Base-by-base conservation (phyloP, 495 filamentous ascomycete genomes). In the Penicillium atrosanguineum region DNA sequence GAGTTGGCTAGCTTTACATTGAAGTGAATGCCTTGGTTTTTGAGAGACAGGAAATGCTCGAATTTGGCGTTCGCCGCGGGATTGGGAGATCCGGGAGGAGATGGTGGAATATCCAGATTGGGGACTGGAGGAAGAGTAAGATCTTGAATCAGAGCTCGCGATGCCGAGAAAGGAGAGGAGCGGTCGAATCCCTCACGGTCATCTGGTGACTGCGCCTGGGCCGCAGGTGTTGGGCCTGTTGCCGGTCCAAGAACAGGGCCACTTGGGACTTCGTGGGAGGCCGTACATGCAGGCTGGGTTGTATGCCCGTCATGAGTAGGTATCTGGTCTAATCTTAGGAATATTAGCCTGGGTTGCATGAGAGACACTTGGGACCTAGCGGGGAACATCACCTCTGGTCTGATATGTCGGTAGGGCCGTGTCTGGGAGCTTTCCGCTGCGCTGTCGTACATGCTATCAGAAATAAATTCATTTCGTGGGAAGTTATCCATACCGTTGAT, bases 11-110 rank as follows among this genome's bases (percentile, higher is more conserved):
- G 76, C 46, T 89, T 87, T 53, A 85, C 77, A 67, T 98, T 97
- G 77, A 98, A 97, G 72, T 98, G 95, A 28, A 90, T 75, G 3
- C 89, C 89, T 58, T 89, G 83, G 47, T 83, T 85, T 70, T 97
- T 98, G 41, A 97, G 76, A 21, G 81, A 77, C 1, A 96, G 82
- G 68, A 98, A 97, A 61, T 86, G 87, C 47, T 83, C 77, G 59
- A 96, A 88, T 58, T 95, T 96, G 46, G 79, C 77, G 48, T 83
- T 89, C 1, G 84, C 77, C 3, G 69, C 67, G 2, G 80, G 72
- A 7, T 83, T 70, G 2, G 91, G 89, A 14, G 88, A 87, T 16
- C 86, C 86, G 0, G 90, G 87, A 1, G 94, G 94, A 1, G 93
- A 95, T 3, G 81, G 79, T 16, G 94, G 94, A 55, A 97, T 95